Conservation (phyloP, 169 alveolate genomes). For the Eimeria acervulina region DNA sequence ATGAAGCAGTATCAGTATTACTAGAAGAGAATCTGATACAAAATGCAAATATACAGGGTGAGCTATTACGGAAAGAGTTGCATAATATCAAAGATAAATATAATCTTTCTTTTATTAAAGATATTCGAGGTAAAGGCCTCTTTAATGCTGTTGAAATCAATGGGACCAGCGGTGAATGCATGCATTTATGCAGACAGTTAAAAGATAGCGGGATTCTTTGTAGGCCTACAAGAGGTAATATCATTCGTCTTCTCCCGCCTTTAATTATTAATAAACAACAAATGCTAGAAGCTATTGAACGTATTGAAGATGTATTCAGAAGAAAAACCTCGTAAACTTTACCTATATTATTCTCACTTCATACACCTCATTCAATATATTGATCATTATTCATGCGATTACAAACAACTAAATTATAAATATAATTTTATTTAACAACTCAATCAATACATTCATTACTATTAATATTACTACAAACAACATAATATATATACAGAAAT, state of each 20-base stretch:
- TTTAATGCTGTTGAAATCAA: constrained; percentile 94
- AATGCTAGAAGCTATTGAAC: constrained; percentile 88
- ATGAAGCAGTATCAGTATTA: constrained; percentile 92
- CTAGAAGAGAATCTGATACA: constrained; percentile 93
- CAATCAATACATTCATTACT: too few species aligned
- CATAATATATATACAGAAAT: too few species aligned
- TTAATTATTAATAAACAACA: constrained; percentile 91
- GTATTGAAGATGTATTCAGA: constrained; percentile 87
- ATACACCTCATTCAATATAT: too few species aligned
- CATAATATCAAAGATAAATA: constrained; percentile 85
- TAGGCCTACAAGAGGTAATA: constrained; percentile 94
- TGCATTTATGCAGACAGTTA: constrained; percentile 87
- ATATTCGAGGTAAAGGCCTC: constrained; percentile 93
- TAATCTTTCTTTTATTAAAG: constrained; percentile 85
- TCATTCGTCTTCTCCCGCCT: constrained; percentile 96
- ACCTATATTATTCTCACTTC: too few species aligned
- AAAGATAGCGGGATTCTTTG: constrained; percentile 93
- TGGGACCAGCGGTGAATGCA: constrained; percentile 84
- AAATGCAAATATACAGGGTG: constrained; percentile 86
- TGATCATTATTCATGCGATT: too few species aligned
- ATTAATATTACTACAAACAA: too few species aligned
- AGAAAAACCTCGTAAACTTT: constrained; percentile 36
- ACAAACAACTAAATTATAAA: too few species aligned
- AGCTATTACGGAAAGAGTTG: constrained; percentile 13
- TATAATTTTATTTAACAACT: too few species aligned